These are phyloP conservation scores for Vachellia pachyceras DNA, from an alignment of 306 rosid species.

Conservation along the genomic window DNA sequence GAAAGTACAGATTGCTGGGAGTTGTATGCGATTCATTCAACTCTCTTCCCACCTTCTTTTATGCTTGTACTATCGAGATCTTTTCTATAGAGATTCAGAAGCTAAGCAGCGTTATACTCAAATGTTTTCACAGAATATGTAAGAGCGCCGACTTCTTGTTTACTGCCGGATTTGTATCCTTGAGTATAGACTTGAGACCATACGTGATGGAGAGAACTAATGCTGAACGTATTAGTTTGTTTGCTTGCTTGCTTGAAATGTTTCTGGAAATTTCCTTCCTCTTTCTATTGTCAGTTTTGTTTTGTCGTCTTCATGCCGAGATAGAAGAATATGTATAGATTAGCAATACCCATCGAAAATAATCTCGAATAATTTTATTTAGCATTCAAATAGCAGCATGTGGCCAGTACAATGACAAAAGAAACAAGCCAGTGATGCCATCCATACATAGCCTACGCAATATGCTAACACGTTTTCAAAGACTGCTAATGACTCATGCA, in stretches of 20 bases:
- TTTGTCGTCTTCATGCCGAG: neutral
- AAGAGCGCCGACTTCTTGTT: slow-evolving; percentile 25
- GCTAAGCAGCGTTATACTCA: slow-evolving; percentile 15
- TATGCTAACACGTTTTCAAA: slow-evolving; percentile 11
- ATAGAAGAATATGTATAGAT: slow-evolving; percentile 7
- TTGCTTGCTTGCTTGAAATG: slow-evolving; percentile 29
- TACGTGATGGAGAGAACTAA: neutral
- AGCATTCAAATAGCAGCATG: slow-evolving; percentile 15
- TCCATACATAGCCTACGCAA: slow-evolving; percentile 15
- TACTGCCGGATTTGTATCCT: neutral
- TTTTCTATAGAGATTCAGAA: slow-evolving; percentile 32
- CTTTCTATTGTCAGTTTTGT: neutral
- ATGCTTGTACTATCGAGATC: slow-evolving; percentile 41
- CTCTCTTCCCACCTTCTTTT: slow-evolving; percentile 42
- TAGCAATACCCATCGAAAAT: neutral
- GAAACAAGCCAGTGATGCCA: neutral
- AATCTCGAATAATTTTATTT: neutral
- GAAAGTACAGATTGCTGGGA: slow-evolving; percentile 38
- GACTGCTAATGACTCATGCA: slow-evolving; percentile 16
- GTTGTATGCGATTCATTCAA: slow-evolving; percentile 36
- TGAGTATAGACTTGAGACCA: slow-evolving; percentile 32
- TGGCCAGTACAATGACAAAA: slow-evolving; percentile 7
- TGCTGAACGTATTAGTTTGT: slow-evolving; percentile 21
- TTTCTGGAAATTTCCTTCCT: slow-evolving; percentile 6
- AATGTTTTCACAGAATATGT: slow-evolving; percentile 38